Conservation (phyloP, 2,329 filamentous ascomycete species). For the Hymenoscyphus occultus region DNA sequence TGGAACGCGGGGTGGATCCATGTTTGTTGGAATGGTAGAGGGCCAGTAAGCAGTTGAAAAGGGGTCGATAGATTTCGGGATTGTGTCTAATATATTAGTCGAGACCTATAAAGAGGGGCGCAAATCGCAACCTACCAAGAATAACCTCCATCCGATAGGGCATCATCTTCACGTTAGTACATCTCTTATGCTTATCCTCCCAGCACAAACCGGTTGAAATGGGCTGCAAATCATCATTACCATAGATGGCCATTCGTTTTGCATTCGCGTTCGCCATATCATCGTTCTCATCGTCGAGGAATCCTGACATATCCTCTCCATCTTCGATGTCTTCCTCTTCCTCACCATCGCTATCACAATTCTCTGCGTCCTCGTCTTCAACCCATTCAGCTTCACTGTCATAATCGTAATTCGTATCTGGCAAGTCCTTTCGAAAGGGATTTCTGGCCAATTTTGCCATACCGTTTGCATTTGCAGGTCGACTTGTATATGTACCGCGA, state of each 20-base stretch:
- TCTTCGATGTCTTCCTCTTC: conserved; percentile 64
- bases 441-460: conserved; percentile 52
- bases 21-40: conserved; percentile 18
- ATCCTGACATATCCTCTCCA: conserved; percentile 69
- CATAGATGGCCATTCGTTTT: conserved; percentile 56
- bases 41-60: conserved; percentile 81
- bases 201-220: conserved; percentile 80
- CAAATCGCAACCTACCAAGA: conserved; percentile 21
- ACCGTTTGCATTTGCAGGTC: conserved; percentile 42
- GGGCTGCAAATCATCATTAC: conserved; percentile 63
- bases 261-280: conserved; percentile 44
- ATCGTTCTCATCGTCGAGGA: conserved; percentile 66
- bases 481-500: conserved; percentile 62
- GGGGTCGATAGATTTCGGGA: conserved; percentile 67
- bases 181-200: conserved; percentile 57
- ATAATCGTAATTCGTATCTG: conserved; percentile 73
- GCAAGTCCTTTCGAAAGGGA: conserved; percentile 52
- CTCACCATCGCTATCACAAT: conserved; percentile 59
- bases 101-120: background rate
- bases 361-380: conserved; percentile 62
- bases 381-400: conserved; percentile 85
- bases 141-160: conserved; percentile 74
- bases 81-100: conserved; percentile 33
- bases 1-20: conserved; percentile 38
- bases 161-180: conserved; percentile 49